Percentiles rank a stretch among this genome's conserved stretches.
Conservation (phyloP, 1,139 yeast genomes). For the Hanseniaspora sp. region DNA sequence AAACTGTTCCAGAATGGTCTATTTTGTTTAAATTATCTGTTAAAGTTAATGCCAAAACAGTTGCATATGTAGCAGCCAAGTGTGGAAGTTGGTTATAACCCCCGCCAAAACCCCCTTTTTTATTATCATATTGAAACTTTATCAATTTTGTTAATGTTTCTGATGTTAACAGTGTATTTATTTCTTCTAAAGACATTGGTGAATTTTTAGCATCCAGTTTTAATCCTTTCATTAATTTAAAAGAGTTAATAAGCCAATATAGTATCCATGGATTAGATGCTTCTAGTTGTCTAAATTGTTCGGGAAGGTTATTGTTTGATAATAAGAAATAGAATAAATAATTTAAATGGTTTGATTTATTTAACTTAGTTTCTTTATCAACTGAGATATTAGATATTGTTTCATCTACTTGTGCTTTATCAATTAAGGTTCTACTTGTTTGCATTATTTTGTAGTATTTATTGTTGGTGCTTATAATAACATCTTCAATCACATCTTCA, state of each 20-base stretch:
- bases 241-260: conserved; percentile 69
- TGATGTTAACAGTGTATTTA: conserved; percentile 22
- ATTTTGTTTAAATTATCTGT: conserved; percentile 38
- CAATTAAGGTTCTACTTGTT: conserved; percentile 23
- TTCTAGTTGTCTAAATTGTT: conserved; percentile 45
- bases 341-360: conserved; percentile 31
- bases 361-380: conserved; percentile 26
- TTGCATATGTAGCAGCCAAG: conserved; percentile 77
- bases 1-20: conserved; percentile 40
- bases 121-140: conserved; percentile 28
- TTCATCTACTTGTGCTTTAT: conserved; percentile 28
- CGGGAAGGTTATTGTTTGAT: conserved; percentile 34
- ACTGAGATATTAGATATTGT: conserved; percentile 21
- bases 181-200: conserved; percentile 17
- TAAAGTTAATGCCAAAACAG: conserved; percentile 49
- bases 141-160: conserved; percentile 29
- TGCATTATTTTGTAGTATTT: conserved; percentile 2
- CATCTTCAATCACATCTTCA: conserved; percentile 2
- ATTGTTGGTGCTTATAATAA: not conserved
- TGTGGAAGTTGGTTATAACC: conserved; percentile 75
- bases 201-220: conserved; percentile 19
- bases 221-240: conserved; percentile 32
- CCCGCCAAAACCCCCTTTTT: conserved; percentile 73
- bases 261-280: conserved; percentile 87
- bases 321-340: conserved; percentile 31